Conservation (phyloP, 2,329 filamentous ascomycete genomes). For the Paecilomyces variotii region DNA sequence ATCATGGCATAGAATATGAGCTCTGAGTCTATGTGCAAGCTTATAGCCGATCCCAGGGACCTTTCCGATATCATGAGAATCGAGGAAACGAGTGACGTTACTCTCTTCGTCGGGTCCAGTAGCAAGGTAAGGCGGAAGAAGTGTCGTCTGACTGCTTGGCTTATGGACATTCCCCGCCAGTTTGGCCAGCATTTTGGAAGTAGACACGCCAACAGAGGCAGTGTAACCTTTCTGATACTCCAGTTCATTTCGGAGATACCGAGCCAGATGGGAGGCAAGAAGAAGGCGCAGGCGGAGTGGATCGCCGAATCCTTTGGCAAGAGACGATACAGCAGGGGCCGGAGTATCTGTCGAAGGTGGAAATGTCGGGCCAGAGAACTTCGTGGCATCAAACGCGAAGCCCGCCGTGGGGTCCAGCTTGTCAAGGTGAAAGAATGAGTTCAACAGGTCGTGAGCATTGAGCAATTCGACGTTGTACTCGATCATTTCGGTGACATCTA, state of each 20-base stretch:
- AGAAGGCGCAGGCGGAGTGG: slow-evolving; percentile 53
- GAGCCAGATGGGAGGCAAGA: slow-evolving; percentile 73
- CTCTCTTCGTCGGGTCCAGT: slow-evolving; percentile 19
- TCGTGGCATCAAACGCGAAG: slow-evolving; percentile 67
- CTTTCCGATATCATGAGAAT: slow-evolving; percentile 65
- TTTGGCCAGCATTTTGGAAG: slow-evolving; percentile 79
- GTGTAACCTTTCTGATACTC: slow-evolving; percentile 76
- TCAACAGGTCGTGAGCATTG: slow-evolving; percentile 54
- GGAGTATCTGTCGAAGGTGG: slow-evolving; percentile 25
- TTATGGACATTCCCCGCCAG: slow-evolving; percentile 78
- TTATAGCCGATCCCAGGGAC: slow-evolving; percentile 83
- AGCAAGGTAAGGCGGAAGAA: slow-evolving; percentile 57
- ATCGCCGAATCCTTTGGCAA: slow-evolving; percentile 7
- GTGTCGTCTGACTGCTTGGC: slow-evolving; percentile 76
- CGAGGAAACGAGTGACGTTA: slow-evolving; percentile 63
- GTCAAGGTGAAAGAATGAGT: slow-evolving; percentile 75
- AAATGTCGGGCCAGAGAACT: slow-evolving; percentile 57
- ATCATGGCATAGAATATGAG: slow-evolving; percentile 46
- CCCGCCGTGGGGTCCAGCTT: slow-evolving; percentile 67
- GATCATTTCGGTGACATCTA: slow-evolving; percentile 80
- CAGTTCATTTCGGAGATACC: slow-evolving; percentile 62
- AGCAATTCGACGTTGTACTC: slow-evolving; percentile 69
- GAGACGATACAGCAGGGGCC: slow-evolving; percentile 14
- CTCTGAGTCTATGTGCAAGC: slow-evolving; percentile 59
- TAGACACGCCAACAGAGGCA: slow-evolving; percentile 78